Base-by-base conservation (phyloP, 345 rosid species). In the Hypericum androsaemum region DNA sequence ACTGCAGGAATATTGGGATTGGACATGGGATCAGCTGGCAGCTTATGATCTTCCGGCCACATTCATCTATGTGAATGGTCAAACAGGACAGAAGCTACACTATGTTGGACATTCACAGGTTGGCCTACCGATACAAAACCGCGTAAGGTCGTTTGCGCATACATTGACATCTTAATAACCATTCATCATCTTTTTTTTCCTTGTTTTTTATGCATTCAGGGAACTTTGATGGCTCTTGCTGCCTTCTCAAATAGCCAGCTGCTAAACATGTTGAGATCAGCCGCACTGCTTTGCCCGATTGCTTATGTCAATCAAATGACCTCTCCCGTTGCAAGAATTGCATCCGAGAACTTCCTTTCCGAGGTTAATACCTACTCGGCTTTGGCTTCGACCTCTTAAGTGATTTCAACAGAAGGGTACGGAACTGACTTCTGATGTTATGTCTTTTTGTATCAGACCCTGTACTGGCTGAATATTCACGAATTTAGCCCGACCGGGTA, bases 401-500 rank as follows among this genome's bases (percentile, higher is more conserved):
- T 47, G 14, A 38, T 38, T 15, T 6, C 15, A 12, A 2, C 39
- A 7, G 51, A 12, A 16, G 11, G 12, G 32, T n/a, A 46, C 52
- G 39, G 15, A 59, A 10, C 56, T 36, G 7, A 50, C 50, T 9
- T 9, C 3, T 51, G 13, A 17, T 5, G 8, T 10, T 10, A 46
- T 44, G 6, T 57, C 6, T 37, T 62, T n/a, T 7, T 57, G 50
- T 73, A 5, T 47, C 76, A 75, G 89, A 39, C 53, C 35, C 32
- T 72, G 40, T 63, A 66, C 56, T 5, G 55, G 69, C 57, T 65
- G 63, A 78, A 82, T 37, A 12, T 74, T 11, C 5, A 38, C 10
- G 76, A 77, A 64, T 75, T 77, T 40, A 61, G 66, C 62, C 77
- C 71, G 1, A 57, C 53, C 59, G 76, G 73, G 84, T 79, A 65